Conservation (phyloP, 1,139 yeast genomes). For the Taphrina flavorubra region DNA sequence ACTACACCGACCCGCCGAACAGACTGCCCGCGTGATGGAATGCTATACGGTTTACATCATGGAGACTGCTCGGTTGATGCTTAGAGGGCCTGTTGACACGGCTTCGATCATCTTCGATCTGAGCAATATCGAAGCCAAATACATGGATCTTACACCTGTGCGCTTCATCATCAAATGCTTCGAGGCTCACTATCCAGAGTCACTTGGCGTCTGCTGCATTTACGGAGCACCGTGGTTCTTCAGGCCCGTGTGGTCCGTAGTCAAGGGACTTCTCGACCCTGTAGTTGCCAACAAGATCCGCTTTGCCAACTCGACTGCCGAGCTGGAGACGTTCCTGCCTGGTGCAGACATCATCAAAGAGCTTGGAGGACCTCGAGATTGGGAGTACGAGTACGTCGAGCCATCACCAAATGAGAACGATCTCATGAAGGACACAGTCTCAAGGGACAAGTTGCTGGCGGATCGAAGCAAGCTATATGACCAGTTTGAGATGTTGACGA, state of each 20-base stretch:
- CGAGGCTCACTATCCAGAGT: conserved; percentile 89
- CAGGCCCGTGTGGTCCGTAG: conserved; percentile 81
- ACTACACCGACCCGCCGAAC: conserved; percentile 72
- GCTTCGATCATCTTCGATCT: conserved; percentile 70
- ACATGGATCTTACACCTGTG: conserved; percentile 84
- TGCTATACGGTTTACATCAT: conserved; percentile 68
- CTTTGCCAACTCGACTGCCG: conserved; percentile 68
- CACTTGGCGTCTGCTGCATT: conserved; percentile 72
- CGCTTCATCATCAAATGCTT: conserved; percentile 77
- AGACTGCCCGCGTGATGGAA: conserved; percentile 70
- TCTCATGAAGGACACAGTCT: conserved; percentile 54
- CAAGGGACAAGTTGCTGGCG: conserved; percentile 54
- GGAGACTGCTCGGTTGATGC: conserved; percentile 69
- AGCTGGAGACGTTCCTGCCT: conserved; percentile 64
- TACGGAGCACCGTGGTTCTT: conserved; percentile 93
- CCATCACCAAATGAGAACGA: conserved; percentile 63
- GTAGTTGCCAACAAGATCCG: conserved; percentile 81
- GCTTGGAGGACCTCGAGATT: conserved; percentile 70
- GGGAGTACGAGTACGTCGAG: conserved; percentile 60
- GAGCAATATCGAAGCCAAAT: conserved; percentile 62
- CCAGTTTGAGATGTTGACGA: conserved; percentile 63
- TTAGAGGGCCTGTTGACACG: conserved; percentile 69
- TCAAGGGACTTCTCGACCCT: conserved; percentile 87
- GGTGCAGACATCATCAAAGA: conserved; percentile 62
- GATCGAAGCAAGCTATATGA: conserved; percentile 60